Conservation (phyloP, 345 rosid genomes). For the Dipteronia dyeriana region DNA sequence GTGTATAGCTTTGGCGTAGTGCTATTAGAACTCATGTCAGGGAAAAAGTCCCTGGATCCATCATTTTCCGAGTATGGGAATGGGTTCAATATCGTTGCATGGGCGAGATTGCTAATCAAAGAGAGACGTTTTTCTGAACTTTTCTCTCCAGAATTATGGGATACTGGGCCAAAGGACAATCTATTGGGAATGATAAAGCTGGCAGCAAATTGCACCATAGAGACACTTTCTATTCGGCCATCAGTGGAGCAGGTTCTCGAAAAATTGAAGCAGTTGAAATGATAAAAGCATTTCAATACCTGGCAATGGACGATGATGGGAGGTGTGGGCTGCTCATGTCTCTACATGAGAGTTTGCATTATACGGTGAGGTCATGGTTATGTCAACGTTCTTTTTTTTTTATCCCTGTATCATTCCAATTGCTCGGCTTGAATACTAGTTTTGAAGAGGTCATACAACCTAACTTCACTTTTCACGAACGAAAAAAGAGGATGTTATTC, state of each 20-base stretch:
- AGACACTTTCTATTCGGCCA: constrained; percentile 51
- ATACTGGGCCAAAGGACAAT: constrained; percentile 49
- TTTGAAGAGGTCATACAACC: neutral
- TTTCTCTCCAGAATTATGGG: constrained; percentile 53
- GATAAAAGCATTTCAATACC: constrained; percentile 24
- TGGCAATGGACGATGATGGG: neutral
- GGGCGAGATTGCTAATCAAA: constrained; percentile 58
- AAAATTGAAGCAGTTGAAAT: constrained; percentile 54
- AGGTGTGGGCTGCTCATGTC: constrained; percentile 6
- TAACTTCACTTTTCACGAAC: neutral
- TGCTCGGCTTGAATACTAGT: constrained; percentile 5
- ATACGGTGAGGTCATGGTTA: constrained; percentile 22
- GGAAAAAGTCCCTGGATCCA: constrained; percentile 70
- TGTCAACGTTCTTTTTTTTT: neutral
- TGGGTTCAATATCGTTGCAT: constrained; percentile 65
- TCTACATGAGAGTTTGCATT: constrained; percentile 8
- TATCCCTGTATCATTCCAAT: neutral
- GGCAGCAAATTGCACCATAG: constrained; percentile 58
- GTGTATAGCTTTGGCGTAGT: constrained; percentile 75
- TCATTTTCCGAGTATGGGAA: constrained; percentile 62
- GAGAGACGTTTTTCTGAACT: constrained; percentile 53
- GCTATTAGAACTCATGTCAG: constrained; percentile 58
- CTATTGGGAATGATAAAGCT: constrained; percentile 50
- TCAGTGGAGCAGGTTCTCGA: constrained; percentile 60
- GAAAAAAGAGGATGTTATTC: neutral